Evolutionary conservation across 371 early-diverging fungal species (phyloP), one percentile per base, ranked within the genome.

Genomic region (Mucor saturninus): DNA sequence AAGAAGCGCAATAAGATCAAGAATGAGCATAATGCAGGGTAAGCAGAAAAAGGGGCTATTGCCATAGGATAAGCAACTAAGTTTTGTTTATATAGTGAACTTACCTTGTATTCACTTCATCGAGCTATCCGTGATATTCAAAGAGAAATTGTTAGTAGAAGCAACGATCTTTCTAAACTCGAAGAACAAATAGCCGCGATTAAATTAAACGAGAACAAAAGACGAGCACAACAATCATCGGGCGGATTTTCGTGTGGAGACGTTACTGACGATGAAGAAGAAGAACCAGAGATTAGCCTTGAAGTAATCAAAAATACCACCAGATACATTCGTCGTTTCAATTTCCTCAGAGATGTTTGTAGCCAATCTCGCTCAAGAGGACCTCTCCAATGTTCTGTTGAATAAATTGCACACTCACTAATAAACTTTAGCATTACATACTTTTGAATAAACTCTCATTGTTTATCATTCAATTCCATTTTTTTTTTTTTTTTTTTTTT

Each of bases 51-150:
- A 31, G 28, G 31, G 2, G 32, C 1, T 29, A 31, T 10, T 43
- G 30, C 13, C 5, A 42, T 29, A 5, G 1, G 2, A 30, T 29
- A 4, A 15, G 13, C 13, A 10, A 2, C 40, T 35, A 39, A 57
- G 39, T 68, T 2, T 14, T 5, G 39, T 63, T 28, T 10, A 11
- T 30, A 14, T 54, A 68, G 68, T 15, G 37, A 39, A 48, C 65
- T 67, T 26, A 66, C 71, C 4, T 60, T 71, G 15, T 77, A 77
- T 29, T 46, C 71, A 5, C 48, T 75, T 9, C 68, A 75, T 56
- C 62, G 68, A 5, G 59, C 64, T 7, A 55, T 78, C 4, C 63
- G 69, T 43, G 79, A 78, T 55, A 54, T 78, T 11, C 73, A 75
- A 51, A 57, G 42, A 32, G 71, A 67, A 8, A 29, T 78, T 8